Evolutionary conservation across 2,329 filamentous ascomycete genomes (phyloP).

Genomic region (Pseudogymnoascus sp.): DNA sequence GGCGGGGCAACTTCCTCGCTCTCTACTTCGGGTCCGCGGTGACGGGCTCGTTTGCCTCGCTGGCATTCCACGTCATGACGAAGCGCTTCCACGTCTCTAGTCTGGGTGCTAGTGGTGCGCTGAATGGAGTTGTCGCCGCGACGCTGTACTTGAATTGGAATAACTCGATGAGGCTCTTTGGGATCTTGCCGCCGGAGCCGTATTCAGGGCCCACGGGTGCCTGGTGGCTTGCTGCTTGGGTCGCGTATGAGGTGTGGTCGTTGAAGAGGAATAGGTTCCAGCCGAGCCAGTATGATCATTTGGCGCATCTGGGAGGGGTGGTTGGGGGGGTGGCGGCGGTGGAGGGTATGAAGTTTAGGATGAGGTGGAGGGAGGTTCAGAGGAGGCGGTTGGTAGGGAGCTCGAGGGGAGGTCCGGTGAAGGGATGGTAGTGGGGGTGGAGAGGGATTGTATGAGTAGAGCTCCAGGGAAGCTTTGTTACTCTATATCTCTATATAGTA

Average conservation of each 20-base stretch:
- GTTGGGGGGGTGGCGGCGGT: constrained; percentile 24
- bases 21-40: constrained; percentile 54
- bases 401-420: constrained; percentile 18
- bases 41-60: constrained; percentile 49
- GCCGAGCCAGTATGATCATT: constrained; percentile 28
- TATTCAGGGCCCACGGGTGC: constrained; percentile 46
- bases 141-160: constrained; percentile 53
- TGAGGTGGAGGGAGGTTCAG: constrained; percentile 18
- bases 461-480: not conserved
- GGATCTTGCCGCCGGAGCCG: constrained; percentile 44
- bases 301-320: constrained; percentile 32
- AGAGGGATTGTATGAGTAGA: not conserved
- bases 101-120: constrained; percentile 59
- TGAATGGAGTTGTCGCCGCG: constrained; percentile 52
- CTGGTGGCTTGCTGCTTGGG: constrained; percentile 43
- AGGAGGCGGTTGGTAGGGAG: constrained; percentile 21
- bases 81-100: constrained; percentile 39
- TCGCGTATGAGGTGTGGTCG: constrained; percentile 43
- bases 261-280: constrained; percentile 21
- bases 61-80: constrained; percentile 36
- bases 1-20: constrained; percentile 60
- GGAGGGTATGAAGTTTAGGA: constrained; percentile 20
- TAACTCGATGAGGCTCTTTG: constrained; percentile 50
- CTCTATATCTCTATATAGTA: not conserved
- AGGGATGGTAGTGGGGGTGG: constrained; percentile 11